These are phyloP conservation scores for Colletotrichum musicola DNA, from an alignment of 2,329 filamentous ascomycete species.

Conservation along the genomic window DNA sequence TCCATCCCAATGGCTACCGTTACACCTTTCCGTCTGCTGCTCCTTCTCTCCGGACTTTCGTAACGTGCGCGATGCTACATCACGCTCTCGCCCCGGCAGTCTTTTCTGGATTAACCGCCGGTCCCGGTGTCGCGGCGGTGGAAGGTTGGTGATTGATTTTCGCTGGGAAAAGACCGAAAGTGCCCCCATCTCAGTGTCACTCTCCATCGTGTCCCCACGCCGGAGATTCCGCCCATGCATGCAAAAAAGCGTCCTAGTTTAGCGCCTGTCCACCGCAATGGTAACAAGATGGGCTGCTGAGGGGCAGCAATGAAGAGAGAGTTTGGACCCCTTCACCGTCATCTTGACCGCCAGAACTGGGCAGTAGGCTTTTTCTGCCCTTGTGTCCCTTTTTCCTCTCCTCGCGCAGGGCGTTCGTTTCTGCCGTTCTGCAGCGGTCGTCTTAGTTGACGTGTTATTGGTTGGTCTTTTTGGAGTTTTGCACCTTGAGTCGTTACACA, in stretches of 20 bases:
- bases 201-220: conserved; percentile 15
- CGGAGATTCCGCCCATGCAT: conserved; percentile 24
- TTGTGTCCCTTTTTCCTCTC: too few species aligned
- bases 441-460: conserved; percentile 6
- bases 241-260: conserved; percentile 1
- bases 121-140: conserved; percentile 26
- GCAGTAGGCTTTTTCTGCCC: neutral
- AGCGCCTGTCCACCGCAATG: conserved; percentile 15
- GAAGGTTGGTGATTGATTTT: neutral
- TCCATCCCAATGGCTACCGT: neutral
- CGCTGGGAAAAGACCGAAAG: too few species aligned
- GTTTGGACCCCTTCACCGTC: too few species aligned
- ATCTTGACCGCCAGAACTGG: conserved; percentile 9
- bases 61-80: conserved; percentile 17
- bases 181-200: conserved; percentile 4
- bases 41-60: conserved; percentile 7
- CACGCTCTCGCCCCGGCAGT: conserved; percentile 8
- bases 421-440: conserved; percentile 17
- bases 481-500: neutral
- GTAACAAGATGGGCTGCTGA: too few species aligned
- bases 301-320: too few species aligned
- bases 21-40: neutral
- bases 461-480: conserved; percentile 1
- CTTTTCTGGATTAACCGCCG: conserved; percentile 4
- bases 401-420: neutral